phyloP scores from a whole-genome alignment of 2,329 filamentous ascomycete genomes.

The Calcarisporium arbuscula region DNA sequence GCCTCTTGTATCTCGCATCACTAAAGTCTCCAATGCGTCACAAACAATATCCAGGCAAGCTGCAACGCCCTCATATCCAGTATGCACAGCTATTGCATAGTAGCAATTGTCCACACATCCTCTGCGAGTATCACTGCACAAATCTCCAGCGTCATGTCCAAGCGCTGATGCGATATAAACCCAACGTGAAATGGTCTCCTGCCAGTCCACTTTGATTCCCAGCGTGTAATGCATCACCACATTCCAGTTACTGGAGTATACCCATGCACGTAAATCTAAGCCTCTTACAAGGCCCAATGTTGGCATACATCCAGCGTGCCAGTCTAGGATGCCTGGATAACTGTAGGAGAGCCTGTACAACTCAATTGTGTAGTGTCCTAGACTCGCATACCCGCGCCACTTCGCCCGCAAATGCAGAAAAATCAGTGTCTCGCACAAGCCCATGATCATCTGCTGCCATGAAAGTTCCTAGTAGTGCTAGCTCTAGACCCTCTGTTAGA shows the following conservation, averaged over 20 bases:
- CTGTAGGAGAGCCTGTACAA: neutral
- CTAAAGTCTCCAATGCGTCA: constrained; percentile 4
- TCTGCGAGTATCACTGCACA: constrained; percentile 2
- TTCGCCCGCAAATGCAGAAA: neutral
- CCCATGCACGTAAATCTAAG: constrained; percentile 4
- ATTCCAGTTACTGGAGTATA: neutral
- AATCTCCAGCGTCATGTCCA: constrained; percentile 3
- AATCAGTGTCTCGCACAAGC: constrained; percentile 5
- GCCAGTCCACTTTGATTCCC: constrained; percentile 1
- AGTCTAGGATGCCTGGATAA: constrained; percentile 2
- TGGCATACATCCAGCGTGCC: constrained; percentile 5
- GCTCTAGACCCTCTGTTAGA: constrained; percentile 1
- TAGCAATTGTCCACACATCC: constrained; percentile 4
- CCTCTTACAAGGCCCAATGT: constrained; percentile 3
- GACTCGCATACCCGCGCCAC: constrained; percentile 1
- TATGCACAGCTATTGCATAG: constrained; percentile 3
- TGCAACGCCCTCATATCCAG: constrained; percentile 6
- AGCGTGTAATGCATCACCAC: constrained; percentile 6
- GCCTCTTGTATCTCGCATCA: constrained; percentile 4
- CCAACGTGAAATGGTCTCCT: constrained; percentile 2
- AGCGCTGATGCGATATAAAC: constrained; percentile 3
- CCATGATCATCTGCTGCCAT: constrained; percentile 3
- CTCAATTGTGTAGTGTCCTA: neutral
- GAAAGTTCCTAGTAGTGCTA: constrained; percentile 1
- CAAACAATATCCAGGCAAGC: constrained; percentile 7